Percentiles rank a stretch among this genome's conserved stretches.
phyloP scores from a whole-genome alignment of 129 eudicot species.

The Saussurea involucrata region DNA sequence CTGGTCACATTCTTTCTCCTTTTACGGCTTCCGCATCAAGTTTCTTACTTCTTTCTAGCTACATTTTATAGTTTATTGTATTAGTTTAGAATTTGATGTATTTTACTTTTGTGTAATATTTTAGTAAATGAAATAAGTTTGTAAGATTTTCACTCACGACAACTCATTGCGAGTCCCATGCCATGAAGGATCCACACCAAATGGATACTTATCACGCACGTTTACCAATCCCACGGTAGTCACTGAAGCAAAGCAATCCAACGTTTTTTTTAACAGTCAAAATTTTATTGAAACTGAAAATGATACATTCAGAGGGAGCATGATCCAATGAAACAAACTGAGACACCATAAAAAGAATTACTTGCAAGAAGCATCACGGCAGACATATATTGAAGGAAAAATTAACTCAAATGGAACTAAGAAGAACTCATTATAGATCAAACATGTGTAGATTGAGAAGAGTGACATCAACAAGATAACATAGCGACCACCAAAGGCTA shows the following conservation, averaged over 20 bases:
- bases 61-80: too few species aligned
- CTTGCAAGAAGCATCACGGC: slow-evolving; percentile 75
- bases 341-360: not conserved
- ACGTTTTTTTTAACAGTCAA: too few species aligned
- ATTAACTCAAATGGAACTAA: slow-evolving; percentile 69
- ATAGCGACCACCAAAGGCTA: slow-evolving; percentile 84
- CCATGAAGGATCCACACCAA: slow-evolving; percentile 87
- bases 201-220: slow-evolving; percentile 76
- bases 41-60: too few species aligned
- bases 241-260: slow-evolving; percentile 36
- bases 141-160: too few species aligned
- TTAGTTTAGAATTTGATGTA: too few species aligned
- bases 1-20: too few species aligned
- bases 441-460: slow-evolving; percentile 75
- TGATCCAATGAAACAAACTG: not conserved
- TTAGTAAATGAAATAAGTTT: too few species aligned
- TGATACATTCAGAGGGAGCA: too few species aligned
- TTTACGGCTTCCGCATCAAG: too few species aligned
- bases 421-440: slow-evolving; percentile 79
- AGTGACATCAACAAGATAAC: slow-evolving; percentile 73
- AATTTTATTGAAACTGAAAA: not conserved
- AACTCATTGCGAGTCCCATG: slow-evolving; percentile 80
- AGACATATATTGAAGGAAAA: slow-evolving; percentile 60
- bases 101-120: too few species aligned
- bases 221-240: slow-evolving; percentile 64